Base-by-base conservation (phyloP, 192 early-diverging fungal species). In the Coemansia sp. region DNA sequence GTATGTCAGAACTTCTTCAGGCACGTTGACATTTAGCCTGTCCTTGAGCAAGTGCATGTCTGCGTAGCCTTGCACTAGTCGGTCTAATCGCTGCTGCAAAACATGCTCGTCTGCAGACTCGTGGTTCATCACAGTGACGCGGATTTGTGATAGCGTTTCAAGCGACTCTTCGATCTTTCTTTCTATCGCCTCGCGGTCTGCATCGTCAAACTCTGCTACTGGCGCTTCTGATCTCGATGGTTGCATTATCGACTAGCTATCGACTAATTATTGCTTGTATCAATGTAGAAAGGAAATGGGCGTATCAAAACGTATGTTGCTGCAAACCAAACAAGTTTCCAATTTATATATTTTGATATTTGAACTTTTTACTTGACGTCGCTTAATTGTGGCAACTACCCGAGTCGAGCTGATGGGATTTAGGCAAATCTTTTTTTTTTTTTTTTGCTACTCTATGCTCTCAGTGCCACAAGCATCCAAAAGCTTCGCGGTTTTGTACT, bases 101-200 rank as follows among this genome's bases (percentile, higher is more conserved):
- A 82, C 80, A 6, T 66, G 62, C 27, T 74, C 69, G 67, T 76
- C 66, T 10, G 76, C 80, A 5, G 64, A 77, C 59, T 82, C 80
- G 61, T 72, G 67, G 80, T 82, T 82, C 62, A 51, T 69, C 11
- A 77, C 75, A 1, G 72, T 77, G 4, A 77, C 75, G 9, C 66
- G 71, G 34, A 82, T 77, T 39, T 82, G 75, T 5, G 75, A 74
- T 31, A 82, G 72, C 15, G 80, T 82, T 51, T 76, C 74, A 11
- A 81, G 78, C 25, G 78, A 66, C 61, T 70, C 74, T 36, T 71
- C 55, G 64, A 81, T 75, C 64, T 73, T 72, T 21, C 38, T 37
- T 39, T 81, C 78, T 64, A 81, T 73, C 15, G 53, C 67, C 32
- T 69, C 55, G 53, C 74, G 70, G 58, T 67, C 78, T 1, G 58